Conservation (phyloP, 2,329 filamentous ascomycete species). For the Penicillium janthinellum region DNA sequence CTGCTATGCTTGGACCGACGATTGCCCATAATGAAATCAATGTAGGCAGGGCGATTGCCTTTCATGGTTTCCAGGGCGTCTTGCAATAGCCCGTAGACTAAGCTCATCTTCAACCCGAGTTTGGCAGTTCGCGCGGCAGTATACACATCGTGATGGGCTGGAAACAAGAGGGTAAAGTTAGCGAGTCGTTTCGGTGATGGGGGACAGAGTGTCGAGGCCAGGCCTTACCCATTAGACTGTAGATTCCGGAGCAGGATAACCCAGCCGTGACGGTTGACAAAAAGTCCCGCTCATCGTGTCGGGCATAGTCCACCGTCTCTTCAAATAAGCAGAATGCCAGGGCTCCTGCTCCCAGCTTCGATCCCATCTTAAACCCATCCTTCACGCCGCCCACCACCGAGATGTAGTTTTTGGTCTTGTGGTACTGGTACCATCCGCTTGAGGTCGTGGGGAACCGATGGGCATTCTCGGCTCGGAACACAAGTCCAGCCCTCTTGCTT, state of each 20-base stretch:
- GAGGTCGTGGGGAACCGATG: constrained; percentile 84
- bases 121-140: constrained; percentile 77
- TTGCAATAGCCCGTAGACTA: constrained; percentile 79
- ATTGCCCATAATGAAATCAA: constrained; percentile 64
- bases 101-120: constrained; percentile 74
- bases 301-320: constrained; percentile 74
- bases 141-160: constrained; percentile 77
- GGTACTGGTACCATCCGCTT: constrained; percentile 95
- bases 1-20: constrained; percentile 30
- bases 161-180: constrained; percentile 16
- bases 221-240: constrained; percentile 79
- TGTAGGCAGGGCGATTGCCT: constrained; percentile 73
- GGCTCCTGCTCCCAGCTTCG: constrained; percentile 70
- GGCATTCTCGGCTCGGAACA: constrained; percentile 93
- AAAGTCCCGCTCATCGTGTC: constrained; percentile 66
- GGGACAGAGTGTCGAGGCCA: neutral
- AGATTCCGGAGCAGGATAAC: constrained; percentile 79
- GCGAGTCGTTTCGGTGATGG: neutral
- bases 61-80: constrained; percentile 70
- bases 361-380: constrained; percentile 76
- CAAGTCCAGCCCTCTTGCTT: constrained; percentile 71
- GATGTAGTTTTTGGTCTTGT: constrained; percentile 96
- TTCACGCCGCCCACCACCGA: constrained; percentile 74
- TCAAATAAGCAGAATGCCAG: constrained; percentile 78
- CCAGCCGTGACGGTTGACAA: constrained; percentile 80